A percentile compares a stretch with the other conserved stretches of the same genome.
These are phyloP conservation scores for Fusarium hostae DNA, from an alignment of 2,329 filamentous ascomycete genomes.

Conservation along the genomic window DNA sequence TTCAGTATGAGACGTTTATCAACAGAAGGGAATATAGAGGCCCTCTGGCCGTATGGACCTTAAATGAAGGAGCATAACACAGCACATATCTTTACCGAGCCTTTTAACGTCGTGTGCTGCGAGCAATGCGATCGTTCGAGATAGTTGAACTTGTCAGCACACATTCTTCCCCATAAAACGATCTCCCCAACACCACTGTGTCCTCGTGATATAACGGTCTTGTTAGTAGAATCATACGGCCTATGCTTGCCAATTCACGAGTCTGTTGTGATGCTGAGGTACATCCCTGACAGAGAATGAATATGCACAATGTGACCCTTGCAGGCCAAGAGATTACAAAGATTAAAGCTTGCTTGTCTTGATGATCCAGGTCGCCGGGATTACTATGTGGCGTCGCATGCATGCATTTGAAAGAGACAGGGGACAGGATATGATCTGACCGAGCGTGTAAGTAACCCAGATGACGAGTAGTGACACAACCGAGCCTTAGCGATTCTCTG, in stretches of 20 bases:
- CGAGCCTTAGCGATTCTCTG: not conserved
- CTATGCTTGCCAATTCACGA: not conserved
- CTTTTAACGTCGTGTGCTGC: too few species aligned
- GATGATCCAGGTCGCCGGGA: not conserved
- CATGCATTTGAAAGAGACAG: not conserved
- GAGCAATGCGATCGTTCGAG: not conserved
- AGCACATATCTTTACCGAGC: not conserved
- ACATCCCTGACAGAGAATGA: not conserved
- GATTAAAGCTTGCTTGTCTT: not conserved
- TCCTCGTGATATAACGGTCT: too few species aligned
- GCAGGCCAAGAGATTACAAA: conserved; percentile 1
- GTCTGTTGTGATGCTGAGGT: not conserved
- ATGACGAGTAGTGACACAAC: not conserved
- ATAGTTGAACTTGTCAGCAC: not conserved
- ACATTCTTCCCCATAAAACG: not conserved
- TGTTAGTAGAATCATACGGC: not conserved
- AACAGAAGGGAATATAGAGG: not conserved
- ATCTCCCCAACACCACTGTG: too few species aligned
- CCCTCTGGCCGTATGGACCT: too few species aligned
- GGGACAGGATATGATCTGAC: not conserved
- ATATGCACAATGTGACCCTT: not conserved
- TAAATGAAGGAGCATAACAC: not conserved
- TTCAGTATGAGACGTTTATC: not conserved
- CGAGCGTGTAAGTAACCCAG: conserved; percentile 4
- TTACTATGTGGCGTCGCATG: not conserved